Conservation (phyloP, 2,329 filamentous ascomycete genomes). For the Simplicillium aogashimaense region DNA sequence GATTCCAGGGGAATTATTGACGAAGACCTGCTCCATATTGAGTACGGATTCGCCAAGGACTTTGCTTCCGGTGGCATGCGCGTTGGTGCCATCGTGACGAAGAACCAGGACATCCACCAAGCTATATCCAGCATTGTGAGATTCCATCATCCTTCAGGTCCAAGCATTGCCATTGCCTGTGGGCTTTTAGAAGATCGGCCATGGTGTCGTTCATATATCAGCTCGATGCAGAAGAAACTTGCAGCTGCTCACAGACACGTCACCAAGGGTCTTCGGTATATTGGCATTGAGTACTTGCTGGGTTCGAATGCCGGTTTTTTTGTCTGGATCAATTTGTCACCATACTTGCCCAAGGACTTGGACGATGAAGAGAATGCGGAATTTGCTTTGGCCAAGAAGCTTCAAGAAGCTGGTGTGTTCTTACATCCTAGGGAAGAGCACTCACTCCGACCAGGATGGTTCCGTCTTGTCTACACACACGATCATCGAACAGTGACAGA, state of each 20-base stretch:
- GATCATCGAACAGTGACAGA: conserved; percentile 21
- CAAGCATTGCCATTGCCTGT: conserved; percentile 29
- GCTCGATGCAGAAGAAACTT: conserved; percentile 26
- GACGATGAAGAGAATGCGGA: conserved; percentile 25
- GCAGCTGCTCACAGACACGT: conserved; percentile 27
- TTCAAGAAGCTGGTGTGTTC: conserved; percentile 37
- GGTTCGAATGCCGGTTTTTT: conserved; percentile 48
- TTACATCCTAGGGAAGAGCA: conserved; percentile 38
- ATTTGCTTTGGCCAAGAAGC: conserved; percentile 29
- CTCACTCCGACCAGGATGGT: conserved; percentile 37
- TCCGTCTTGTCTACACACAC: conserved; percentile 42
- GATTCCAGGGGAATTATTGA: conserved; percentile 32
- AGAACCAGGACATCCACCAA: conserved; percentile 17
- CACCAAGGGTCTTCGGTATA: conserved; percentile 22
- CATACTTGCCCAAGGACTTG: conserved; percentile 23
- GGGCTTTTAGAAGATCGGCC: conserved; percentile 34
- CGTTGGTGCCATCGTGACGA: conserved; percentile 35
- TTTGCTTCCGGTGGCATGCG: conserved; percentile 44
- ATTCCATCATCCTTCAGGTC: conserved; percentile 36
- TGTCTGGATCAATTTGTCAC: conserved; percentile 40
- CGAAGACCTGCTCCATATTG: conserved; percentile 36
- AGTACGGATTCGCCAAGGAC: conserved; percentile 35
- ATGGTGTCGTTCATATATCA: conserved; percentile 35
- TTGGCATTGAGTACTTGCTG: conserved; percentile 31
- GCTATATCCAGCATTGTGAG: conserved; percentile 28